Percentiles rank a stretch among this genome's conserved stretches.
phyloP scores from a whole-genome alignment of 768 basidiomycete species.

The Boletus fagicola region DNA sequence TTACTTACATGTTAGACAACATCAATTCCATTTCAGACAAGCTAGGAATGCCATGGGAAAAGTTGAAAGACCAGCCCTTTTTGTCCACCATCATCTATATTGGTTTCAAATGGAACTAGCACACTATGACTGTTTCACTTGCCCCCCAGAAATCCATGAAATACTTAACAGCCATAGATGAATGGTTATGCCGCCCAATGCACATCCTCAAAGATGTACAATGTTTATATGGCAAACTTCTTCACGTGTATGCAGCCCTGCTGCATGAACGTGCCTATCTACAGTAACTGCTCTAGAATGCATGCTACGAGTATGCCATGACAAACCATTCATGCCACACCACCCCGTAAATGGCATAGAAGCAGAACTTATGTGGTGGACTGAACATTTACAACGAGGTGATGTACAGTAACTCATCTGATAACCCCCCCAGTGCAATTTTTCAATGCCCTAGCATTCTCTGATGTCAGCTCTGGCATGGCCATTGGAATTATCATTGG shows the following conservation, averaged over 20 bases:
- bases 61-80: no score
- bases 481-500: neutral
- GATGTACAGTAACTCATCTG: no score
- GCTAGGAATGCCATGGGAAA: no score
- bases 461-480: constrained; percentile 7
- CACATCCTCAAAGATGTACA: constrained; percentile 9
- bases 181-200: no score
- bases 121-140: no score
- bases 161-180: no score
- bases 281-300: constrained; percentile 41
- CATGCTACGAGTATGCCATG: constrained; percentile 26
- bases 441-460: neutral
- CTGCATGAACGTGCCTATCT: constrained; percentile 36
- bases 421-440: neutral
- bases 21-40: no score
- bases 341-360: neutral
- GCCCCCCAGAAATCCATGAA: no score
- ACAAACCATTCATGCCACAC: constrained; percentile 34
- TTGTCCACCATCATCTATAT: no score
- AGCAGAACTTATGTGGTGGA: neutral
- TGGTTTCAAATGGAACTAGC: no score
- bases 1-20: no score
- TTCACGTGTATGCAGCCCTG: neutral
- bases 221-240: constrained; percentile 8
- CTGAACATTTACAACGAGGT: neutral